A percentile compares a stretch with the other conserved stretches of the same genome.
These are phyloP conservation scores for Spizellomyces punctatus DNA, from an alignment of 192 early-diverging fungal genomes.

Conservation along the genomic window DNA sequence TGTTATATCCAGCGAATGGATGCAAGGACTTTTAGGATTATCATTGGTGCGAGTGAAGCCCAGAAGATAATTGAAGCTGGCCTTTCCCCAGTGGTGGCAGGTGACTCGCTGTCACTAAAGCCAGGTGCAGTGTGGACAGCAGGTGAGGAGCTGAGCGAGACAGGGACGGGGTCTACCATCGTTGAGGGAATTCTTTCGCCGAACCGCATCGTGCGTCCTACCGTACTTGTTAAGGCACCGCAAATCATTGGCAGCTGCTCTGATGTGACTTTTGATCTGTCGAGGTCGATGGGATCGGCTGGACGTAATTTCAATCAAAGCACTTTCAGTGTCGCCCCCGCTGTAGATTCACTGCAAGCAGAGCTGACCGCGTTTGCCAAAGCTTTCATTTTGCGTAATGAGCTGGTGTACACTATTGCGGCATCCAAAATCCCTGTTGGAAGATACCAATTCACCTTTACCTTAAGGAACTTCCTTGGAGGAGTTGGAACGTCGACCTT, in stretches of 20 bases:
- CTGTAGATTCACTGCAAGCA: neutral
- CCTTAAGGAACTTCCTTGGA: conserved; percentile 23
- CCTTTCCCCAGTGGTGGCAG: no score
- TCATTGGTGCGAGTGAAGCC: no score
- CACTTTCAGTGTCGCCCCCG: neutral
- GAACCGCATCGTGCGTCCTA: no score
- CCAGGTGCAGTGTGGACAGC: no score
- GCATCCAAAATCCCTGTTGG: conserved; percentile 3
- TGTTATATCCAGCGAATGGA: no score
- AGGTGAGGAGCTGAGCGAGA: no score
- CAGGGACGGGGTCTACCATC: no score
- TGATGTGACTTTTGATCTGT: conserved; percentile 22
- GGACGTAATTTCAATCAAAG: conserved; percentile 6
- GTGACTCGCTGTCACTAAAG: no score
- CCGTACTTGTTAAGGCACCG: conserved; percentile 5
- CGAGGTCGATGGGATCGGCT: conserved; percentile 19
- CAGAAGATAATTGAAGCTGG: no score
- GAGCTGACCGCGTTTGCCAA: conserved; percentile 5
- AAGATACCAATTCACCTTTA: conserved; percentile 11
- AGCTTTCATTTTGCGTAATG: conserved; percentile 5
- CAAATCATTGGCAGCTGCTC: conserved; percentile 15
- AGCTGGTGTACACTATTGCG: conserved; percentile 4
- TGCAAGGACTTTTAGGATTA: no score
- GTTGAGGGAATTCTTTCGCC: no score
- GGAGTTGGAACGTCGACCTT: no score